A percentile compares a stretch with the other conserved stretches of the same genome.
Conservation (phyloP, 1,284 basidiomycete genomes). For the Bjerkandera adusta region DNA sequence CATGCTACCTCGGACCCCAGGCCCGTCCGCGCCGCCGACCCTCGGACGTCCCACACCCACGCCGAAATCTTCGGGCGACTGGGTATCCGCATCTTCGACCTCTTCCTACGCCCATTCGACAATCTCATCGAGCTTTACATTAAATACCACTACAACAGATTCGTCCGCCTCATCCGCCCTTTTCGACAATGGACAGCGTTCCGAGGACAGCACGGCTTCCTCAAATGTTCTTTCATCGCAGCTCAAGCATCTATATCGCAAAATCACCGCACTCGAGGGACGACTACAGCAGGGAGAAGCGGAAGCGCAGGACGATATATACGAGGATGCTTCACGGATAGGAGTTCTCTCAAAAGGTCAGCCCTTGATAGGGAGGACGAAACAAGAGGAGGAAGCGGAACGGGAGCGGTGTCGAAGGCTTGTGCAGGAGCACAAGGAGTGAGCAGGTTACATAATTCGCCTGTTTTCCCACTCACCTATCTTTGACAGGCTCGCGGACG, state of each 20-base stretch:
- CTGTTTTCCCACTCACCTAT: background rate
- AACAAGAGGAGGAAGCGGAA: slow-evolving; percentile 50
- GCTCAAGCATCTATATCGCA: slow-evolving; percentile 79
- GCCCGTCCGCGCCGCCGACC: slow-evolving; percentile 16
- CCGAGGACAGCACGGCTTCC: slow-evolving; percentile 50
- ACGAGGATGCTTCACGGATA: slow-evolving; percentile 20
- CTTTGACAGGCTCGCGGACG: slow-evolving; percentile 73
- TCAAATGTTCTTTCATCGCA: slow-evolving; percentile 70
- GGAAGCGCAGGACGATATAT: slow-evolving; percentile 28
- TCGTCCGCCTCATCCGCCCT: slow-evolving; percentile 68
- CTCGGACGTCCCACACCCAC: slow-evolving; percentile 43
- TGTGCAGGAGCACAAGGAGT: slow-evolving; percentile 73
- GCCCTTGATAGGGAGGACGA: slow-evolving; percentile 9
- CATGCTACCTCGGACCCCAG: slow-evolving; percentile 44
- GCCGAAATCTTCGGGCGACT: slow-evolving; percentile 64
- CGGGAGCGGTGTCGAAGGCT: slow-evolving; percentile 64
- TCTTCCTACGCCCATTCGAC: slow-evolving; percentile 73
- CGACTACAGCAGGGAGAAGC: slow-evolving; percentile 61
- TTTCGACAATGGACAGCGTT: slow-evolving; percentile 45
- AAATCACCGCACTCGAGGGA: slow-evolving; percentile 70
- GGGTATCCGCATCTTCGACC: slow-evolving; percentile 72
- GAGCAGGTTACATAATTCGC: slow-evolving; percentile 23
- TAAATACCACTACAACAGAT: slow-evolving; percentile 72
- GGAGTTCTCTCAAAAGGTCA: slow-evolving; percentile 50
- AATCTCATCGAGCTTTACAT: slow-evolving; percentile 70